Evolutionary conservation across 2,329 filamentous ascomycete genomes (phyloP).

Genomic region (Exophiala xenobiotica): DNA sequence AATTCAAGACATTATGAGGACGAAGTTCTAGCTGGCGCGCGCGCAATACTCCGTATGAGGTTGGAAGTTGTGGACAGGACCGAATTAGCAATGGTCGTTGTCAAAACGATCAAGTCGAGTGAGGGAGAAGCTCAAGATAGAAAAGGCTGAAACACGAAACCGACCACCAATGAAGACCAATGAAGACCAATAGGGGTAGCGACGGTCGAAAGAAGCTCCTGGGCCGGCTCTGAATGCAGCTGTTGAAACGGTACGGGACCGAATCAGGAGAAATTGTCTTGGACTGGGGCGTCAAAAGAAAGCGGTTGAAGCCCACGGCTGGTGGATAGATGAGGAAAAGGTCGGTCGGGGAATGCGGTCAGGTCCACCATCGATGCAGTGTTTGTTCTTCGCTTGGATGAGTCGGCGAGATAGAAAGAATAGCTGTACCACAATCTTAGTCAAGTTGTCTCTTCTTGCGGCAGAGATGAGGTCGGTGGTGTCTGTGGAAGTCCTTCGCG

Average conservation of each 20-base stretch:
- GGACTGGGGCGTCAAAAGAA: conserved; percentile 1
- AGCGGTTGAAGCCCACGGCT: not conserved
- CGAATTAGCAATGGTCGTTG: not conserved
- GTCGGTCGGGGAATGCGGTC: not conserved
- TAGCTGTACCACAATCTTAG: too few species aligned
- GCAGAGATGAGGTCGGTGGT: conserved; percentile 1
- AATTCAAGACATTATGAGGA: conserved; percentile 27
- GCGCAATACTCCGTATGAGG: conserved; percentile 3
- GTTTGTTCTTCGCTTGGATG: too few species aligned
- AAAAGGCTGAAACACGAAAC: conserved; percentile 20
- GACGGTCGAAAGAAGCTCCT: not conserved
- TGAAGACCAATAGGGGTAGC: not conserved
- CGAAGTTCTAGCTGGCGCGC: conserved; percentile 13
- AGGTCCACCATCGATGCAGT: conserved; percentile 18
- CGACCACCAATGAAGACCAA: not conserved
- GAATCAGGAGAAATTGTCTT: conserved; percentile 20
- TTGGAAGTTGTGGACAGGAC: conserved; percentile 46
- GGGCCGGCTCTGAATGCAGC: not conserved
- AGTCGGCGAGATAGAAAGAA: too few species aligned
- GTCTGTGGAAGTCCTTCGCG: conserved; percentile 16
- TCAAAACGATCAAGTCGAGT: conserved; percentile 18
- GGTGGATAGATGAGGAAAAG: not conserved
- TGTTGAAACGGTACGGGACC: conserved; percentile 3
- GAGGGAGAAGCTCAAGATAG: conserved; percentile 6
- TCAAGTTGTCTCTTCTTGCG: not conserved